phyloP scores from a whole-genome alignment of 345 rosid genomes.

The Turritis glabra region DNA sequence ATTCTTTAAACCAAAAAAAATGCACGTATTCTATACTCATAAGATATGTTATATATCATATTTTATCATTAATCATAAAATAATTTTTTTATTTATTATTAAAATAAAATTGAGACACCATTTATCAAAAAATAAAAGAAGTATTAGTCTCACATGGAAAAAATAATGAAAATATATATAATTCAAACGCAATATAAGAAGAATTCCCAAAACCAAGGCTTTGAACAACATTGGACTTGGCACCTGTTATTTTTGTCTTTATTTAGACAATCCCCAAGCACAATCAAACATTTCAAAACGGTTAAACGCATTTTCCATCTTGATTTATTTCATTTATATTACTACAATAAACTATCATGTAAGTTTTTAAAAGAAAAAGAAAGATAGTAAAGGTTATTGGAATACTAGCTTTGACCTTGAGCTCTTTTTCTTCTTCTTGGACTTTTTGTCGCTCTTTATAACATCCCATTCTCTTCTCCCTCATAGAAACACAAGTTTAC shows the following conservation, averaged over 20 bases:
- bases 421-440: slow-evolving; percentile 36
- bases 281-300: slow-evolving; percentile 22
- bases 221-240: slow-evolving; percentile 38
- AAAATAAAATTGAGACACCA: not conserved
- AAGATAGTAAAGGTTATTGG: slow-evolving; percentile 22
- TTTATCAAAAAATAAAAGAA: not conserved
- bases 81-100: not conserved
- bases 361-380: not conserved
- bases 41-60: not conserved
- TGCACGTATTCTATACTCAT: not conserved
- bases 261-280: slow-evolving; percentile 36
- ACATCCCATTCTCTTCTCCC: slow-evolving; percentile 5
- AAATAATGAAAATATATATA: not conserved
- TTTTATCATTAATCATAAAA: not conserved
- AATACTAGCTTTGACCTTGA: slow-evolving; percentile 41
- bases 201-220: slow-evolving; percentile 36
- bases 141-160: not conserved
- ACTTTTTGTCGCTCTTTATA: slow-evolving; percentile 36
- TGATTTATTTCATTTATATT: not conserved
- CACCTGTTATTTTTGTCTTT: slow-evolving; percentile 7
- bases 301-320: slow-evolving; percentile 19
- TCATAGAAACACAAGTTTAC: not conserved
- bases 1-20: too few species aligned
- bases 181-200: slow-evolving; percentile 6
- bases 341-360: not conserved